Base-by-base conservation (phyloP, 352 stramenopile genomes). In the Globisporangium cederbergense region DNA sequence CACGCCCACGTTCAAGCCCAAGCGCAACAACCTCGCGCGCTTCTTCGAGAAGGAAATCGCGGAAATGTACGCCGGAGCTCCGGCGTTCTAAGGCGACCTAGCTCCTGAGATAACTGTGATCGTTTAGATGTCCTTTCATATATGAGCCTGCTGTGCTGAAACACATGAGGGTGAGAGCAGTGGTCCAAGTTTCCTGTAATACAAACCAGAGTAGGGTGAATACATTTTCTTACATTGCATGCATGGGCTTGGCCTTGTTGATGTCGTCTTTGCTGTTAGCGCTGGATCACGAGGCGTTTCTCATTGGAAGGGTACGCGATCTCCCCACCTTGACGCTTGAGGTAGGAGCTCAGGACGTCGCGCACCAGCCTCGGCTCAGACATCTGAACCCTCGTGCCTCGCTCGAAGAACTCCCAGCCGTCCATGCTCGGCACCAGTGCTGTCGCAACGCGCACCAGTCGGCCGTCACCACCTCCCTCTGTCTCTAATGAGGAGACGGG, bases 1-100 rank as follows among this genome's bases (percentile, higher is more conserved):
- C 9, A 99, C 96, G 30, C 95, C 96, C 25, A 98, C 96, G 0
- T 98, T 98, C 78, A 99, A 99, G 74, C 85, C 98, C 62, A 98
- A 98, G 77, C 78, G 96, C 62, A 79, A 74, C 46, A 74, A 89
- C 58, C 76, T 89, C 50, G 78, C 81, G 65, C 70, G 70, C 47
- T 71, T 76, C 62, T 89, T 89, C 64, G 58, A 77, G 32, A 65
- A 67, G 20, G 22, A 81, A 50, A 82, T 91, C 53, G 60, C 78
- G 32, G 72, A 68, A 40, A 80, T 92, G 78, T 90, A 90, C 61
- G 56, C 60, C 32, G 16, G 53, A 16, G 22, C 36, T 6, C 36
- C 36, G 5, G 30, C 53, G n/a, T 54, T 62, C 56, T n/a, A 68
- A 47, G 14, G 38, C 10, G 38, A 45, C 10, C 10, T 18, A 45